Evolutionary conservation across 768 basidiomycete species (phyloP), one percentile per base, ranked within the genome.

Genomic region (Fibroporia radiculosa): DNA sequence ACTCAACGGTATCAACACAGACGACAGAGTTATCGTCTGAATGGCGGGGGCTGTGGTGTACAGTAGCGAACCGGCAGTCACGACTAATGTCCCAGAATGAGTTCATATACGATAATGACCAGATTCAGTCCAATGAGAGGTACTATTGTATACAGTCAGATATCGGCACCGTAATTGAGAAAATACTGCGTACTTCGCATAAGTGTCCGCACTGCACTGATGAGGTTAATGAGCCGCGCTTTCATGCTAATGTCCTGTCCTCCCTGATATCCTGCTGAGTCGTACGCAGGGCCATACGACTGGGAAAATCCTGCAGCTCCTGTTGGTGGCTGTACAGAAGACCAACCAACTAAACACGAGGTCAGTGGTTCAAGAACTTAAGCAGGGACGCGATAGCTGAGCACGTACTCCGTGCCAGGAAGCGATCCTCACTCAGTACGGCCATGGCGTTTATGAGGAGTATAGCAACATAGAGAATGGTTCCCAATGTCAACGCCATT

Each of bases 361-460:
- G 47, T 24, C 40, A 44, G 47, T 31, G 42, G 62, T 47, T 31
- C 29, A 31, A 10, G 29, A n/a, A n/a, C n/a, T n/a, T 38, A 22
- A 40, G 39, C 26, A 63, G 51, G 38, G 43, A 47, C 49, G 28
- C 18, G 37, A 47, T 40, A 26, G 36, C 7, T 39, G 31, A 46
- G 20, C 45, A 74, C 85, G 55, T 60, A 95, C 93, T 92, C 61
- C 83, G 73, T 18, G 92, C 85, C 44, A 99, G 81, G 66, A 99
- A 99, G 6, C 95, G 78, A 56, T 99, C 95, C 66, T 99, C 95
- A 57, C 82, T 95, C 50, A 99, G 73, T 47, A 99, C 83, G 6
- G 95, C 95, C 63, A 98, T 80, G 35, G 93, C 90, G 63, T 99
- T 98, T 56, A 93, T 79, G 60, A 97, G 71, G 33, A 99, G 79